Base-by-base conservation (phyloP, 331 rosid species). In the Spiraea crenata region DNA sequence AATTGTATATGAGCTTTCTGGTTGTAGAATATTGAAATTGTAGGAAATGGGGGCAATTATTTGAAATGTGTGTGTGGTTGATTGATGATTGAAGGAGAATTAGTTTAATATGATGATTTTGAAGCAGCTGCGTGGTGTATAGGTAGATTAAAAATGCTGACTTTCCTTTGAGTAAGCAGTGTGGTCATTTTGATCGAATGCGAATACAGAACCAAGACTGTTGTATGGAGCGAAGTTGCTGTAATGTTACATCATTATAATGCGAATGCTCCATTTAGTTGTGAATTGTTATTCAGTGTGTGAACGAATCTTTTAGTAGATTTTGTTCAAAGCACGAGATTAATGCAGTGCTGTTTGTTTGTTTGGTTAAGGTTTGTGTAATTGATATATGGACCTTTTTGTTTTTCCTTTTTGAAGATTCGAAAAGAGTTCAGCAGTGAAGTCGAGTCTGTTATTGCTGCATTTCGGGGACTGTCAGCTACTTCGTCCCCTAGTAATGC, bases 371-470 rank as follows among this genome's bases (percentile, higher is more conserved):
- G 57, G 12, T 34, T 49, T 38, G 13, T 56, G 16, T 19, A 54
- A 55, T 56, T 59, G 52, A 69, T 50, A 9, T 6, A 25, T 0
- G 49, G 45, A 64, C 46, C 16, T 15, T 10, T 44, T 9, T 63
- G 9, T 41, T 50, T 40, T 65, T 51, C 46, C 11, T 14, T 13
- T 54, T 76, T 76, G 69, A 69, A 93, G 96, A 84, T 93, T 54
- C 83, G 83, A 73, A 93, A 82, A 82, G 97, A 95, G 72, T 93
- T 91, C 44, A 89, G 86, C 83, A 83, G 82, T 76, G 99, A 91
- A 7, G 82, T 86, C 14, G 95, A 86, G 57, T 77, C 92, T 25
- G 80, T 89, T 31, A 72, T 74, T 48, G 85, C 93, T 41, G 96
- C 92, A 14, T 46, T 87, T 39, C 83, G 86, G 16, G 79, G 54